phyloP scores from a whole-genome alignment of 768 basidiomycete genomes.

The Suillus paluster region DNA sequence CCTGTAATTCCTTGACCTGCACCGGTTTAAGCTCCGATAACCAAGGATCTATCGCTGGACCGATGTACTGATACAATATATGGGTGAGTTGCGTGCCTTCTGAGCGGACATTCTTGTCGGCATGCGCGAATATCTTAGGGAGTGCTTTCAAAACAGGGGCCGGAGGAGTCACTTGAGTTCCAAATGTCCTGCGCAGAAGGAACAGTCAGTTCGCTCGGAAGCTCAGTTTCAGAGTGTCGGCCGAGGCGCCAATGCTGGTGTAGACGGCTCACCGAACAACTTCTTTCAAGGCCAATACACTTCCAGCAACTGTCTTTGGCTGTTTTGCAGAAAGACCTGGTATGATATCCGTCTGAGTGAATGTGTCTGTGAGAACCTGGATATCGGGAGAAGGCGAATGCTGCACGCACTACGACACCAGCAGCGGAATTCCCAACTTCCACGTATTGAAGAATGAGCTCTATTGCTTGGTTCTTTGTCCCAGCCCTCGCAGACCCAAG shows the following conservation, averaged over 20 bases:
- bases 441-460: slow-evolving; percentile 86
- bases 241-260: background rate
- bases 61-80: slow-evolving; percentile 85
- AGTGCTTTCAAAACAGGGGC: slow-evolving; percentile 84
- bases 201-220: slow-evolving; percentile 3
- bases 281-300: slow-evolving; percentile 79
- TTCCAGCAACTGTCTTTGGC: slow-evolving; percentile 89
- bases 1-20: slow-evolving; percentile 94
- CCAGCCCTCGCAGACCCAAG: slow-evolving; percentile 89
- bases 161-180: slow-evolving; percentile 71
- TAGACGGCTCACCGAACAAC: slow-evolving; percentile 68
- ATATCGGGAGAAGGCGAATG: slow-evolving; percentile 33
- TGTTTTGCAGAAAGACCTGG: slow-evolving; percentile 90
- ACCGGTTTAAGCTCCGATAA: slow-evolving; percentile 93
- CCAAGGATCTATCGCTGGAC: slow-evolving; percentile 80
- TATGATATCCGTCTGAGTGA: slow-evolving; percentile 70
- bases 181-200: slow-evolving; percentile 64
- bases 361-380: slow-evolving; percentile 29
- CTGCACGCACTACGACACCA: slow-evolving; percentile 80
- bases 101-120: slow-evolving; percentile 92
- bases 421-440: slow-evolving; percentile 91
- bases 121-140: slow-evolving; percentile 93
- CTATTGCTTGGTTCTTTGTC: slow-evolving; percentile 86
- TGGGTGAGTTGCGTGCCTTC: slow-evolving; percentile 84
- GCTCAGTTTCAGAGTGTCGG: background rate